Base-by-base conservation (phyloP, 139 green algal genomes). In the Astrephomene gubernaculifera region DNA sequence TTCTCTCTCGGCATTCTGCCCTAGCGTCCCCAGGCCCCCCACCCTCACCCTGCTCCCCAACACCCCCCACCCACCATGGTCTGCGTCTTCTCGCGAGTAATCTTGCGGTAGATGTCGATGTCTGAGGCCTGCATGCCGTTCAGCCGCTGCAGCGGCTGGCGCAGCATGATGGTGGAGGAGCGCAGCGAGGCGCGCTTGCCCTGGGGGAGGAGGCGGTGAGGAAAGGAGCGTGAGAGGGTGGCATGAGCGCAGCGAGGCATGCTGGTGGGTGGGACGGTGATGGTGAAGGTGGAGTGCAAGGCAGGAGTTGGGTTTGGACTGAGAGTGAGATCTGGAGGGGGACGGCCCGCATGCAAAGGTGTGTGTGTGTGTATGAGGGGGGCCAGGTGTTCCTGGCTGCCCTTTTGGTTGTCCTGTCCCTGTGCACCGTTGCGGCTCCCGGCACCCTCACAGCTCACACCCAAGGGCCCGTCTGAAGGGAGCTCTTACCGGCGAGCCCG, bases 61-160 rank as follows among this genome's bases (percentile, higher is more conserved):
- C 19, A 57, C 4, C 53, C 35, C 21, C 68, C 17, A 54, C 70
- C 90, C 86, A 99, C 95, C 89, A 98, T 95, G 49, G 96, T 93
- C 7, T 80, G 69, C 41, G 97, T 98, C 65, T 95, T 97, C 57
- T 98, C 96, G 25, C 97, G 85, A 14, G 97, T 92, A 78, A 98
- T 95, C 29, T 96, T 97, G 71, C 97, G 89, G 90, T 99, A 97
- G 82, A 99, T 99, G 90, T 99, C 96, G 49, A 99, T 96, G 89
- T 99, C 97, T 22, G 93, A 95, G 29, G 97, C 97, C 90, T 97
- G 95, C 96, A 97, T 96, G 73, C 96, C 93, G 27, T 91, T 89
- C 87, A 96, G 95, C 21, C 95, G 91, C 90, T 98, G 93, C 87
- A 98, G 94, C 22, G 98, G 97, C 94, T 99, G 95, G 71, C 97